Evolutionary conservation across 352 stramenopile species (phyloP), one percentile per base, ranked within the genome.

Genomic region (Phytophthora sp.): DNA sequence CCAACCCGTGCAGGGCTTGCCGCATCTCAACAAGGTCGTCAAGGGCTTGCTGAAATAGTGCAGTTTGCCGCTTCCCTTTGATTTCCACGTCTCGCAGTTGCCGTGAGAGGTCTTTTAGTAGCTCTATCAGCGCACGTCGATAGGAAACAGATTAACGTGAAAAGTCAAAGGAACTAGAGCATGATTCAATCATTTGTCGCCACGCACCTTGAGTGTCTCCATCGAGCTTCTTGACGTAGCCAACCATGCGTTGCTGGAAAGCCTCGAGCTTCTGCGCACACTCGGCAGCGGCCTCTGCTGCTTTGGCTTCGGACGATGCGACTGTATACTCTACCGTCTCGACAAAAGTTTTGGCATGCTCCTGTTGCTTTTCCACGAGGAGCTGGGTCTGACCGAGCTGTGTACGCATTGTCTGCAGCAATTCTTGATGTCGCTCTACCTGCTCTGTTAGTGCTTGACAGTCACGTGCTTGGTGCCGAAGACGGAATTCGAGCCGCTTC

Each of bases 401-500:
- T 1, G 41, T 38, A 2, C 72, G 71, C 45, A 86, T 53, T 1
- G 58, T 18, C 28, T 84, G 68, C 13, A 84, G 44, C 1, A 66
- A 12, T n/a, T 87, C 75, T 42, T 81, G 74, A 7, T 90, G 74
- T 5, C 53, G 18, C 32, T 87, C 78, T 0, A 79, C 61, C 21
- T 84, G 81, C 38, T 90, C 76, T 0, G 57, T 55, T 27, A 90
- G 44, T 13, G 76, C 55, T 42, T 84, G 69, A 13, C 69, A 86
- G 44, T 88, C 76, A 0, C 78, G 76, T 10, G 74, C 30, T 34
- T 88, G 81, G 46, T 90, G 81, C 24, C 81, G 83, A 53, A 88
- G 79, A n/a, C 76, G 74, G n/a, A 90, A 88, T 48, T 90, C 81
- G n/a, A 90, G 62, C 17, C 76, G 74, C 34, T 90, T 72, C 13